A percentile compares a stretch with the other conserved stretches of the same genome.
Evolutionary conservation across 139 green algal species (phyloP).

Genomic region (Picochlorum sp.): DNA sequence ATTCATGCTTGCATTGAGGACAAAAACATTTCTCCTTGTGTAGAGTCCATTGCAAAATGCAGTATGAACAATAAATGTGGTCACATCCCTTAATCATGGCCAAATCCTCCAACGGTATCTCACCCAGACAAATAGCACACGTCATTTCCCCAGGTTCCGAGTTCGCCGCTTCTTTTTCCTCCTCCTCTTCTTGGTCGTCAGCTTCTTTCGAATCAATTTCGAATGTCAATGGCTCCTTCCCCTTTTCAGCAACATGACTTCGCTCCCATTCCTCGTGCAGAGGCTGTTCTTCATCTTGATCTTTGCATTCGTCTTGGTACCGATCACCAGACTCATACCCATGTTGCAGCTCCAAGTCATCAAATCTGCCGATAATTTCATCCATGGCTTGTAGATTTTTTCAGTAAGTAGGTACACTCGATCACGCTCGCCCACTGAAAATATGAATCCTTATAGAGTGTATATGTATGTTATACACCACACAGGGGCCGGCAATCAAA

Average conservation of each 20-base stretch:
- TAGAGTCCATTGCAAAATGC: constrained; percentile 69
- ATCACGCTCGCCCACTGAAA: too few relatives aligned
- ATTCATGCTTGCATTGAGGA: constrained; percentile 60
- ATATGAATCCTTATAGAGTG: too few relatives aligned
- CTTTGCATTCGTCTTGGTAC: not conserved
- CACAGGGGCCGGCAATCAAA: too few relatives aligned
- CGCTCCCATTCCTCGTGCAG: not conserved
- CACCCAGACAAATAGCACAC: constrained; percentile 67
- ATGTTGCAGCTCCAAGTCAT: constrained; percentile 13
- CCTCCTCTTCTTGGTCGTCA: not conserved
- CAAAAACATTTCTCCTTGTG: constrained; percentile 50
- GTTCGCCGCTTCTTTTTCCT: not conserved
- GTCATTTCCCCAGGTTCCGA: constrained; percentile 39
- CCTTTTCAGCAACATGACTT: not conserved
- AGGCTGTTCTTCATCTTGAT: not conserved
- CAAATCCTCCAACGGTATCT: constrained; percentile 43
- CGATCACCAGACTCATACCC: not conserved
- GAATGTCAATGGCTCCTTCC: constrained; percentile 4
- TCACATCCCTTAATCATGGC: constrained; percentile 69
- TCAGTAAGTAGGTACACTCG: too few relatives aligned
- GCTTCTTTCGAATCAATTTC: not conserved
- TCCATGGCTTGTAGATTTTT: constrained; percentile 13
- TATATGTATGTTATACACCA: too few relatives aligned
- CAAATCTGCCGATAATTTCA: constrained; percentile 8
- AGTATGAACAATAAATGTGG: constrained; percentile 73